Evolutionary conservation across 2,329 filamentous ascomycete species (phyloP).

Genomic region (Xylariaceae sp.): DNA sequence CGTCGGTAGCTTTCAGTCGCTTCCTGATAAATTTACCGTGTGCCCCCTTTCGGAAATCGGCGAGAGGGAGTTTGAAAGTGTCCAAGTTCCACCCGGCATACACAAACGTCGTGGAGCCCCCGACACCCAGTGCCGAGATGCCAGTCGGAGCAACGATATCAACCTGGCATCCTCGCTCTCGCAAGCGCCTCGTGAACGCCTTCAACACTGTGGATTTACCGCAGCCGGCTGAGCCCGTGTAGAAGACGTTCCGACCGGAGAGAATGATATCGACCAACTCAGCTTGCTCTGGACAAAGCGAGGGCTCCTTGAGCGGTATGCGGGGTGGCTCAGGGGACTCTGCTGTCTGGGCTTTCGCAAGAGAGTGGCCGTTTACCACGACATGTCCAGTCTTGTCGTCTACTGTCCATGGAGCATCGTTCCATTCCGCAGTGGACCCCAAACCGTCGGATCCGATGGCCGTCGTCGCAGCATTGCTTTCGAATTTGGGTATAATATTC

Average conservation of each 20-base stretch:
- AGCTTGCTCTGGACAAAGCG: slow-evolving; percentile 43
- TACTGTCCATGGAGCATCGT: not conserved
- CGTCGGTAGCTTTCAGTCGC: slow-evolving; percentile 41
- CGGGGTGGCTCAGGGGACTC: not conserved
- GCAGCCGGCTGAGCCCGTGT: slow-evolving; percentile 57
- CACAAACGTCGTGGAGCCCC: slow-evolving; percentile 50
- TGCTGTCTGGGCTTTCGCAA: not conserved
- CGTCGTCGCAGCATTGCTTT: no score
- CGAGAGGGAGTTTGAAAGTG: slow-evolving; percentile 37
- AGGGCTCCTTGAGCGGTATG: slow-evolving; percentile 8
- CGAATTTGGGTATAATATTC: no score
- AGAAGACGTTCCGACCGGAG: slow-evolving; percentile 54
- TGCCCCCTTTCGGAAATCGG: slow-evolving; percentile 29
- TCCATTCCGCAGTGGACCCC: not conserved
- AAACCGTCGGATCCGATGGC: not conserved
- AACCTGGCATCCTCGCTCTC: slow-evolving; percentile 34
- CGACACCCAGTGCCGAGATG: slow-evolving; percentile 50
- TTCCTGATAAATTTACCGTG: slow-evolving; percentile 29
- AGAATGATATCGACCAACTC: slow-evolving; percentile 46
- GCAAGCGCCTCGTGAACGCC: slow-evolving; percentile 39
- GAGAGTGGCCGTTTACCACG: no score
- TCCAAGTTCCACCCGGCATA: slow-evolving; percentile 53
- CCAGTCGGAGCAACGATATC: slow-evolving; percentile 55
- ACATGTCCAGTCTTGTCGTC: not conserved
- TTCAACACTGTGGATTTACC: slow-evolving; percentile 54